phyloP scores from a whole-genome alignment of 106 monocot species.

The Allium sativum region DNA sequence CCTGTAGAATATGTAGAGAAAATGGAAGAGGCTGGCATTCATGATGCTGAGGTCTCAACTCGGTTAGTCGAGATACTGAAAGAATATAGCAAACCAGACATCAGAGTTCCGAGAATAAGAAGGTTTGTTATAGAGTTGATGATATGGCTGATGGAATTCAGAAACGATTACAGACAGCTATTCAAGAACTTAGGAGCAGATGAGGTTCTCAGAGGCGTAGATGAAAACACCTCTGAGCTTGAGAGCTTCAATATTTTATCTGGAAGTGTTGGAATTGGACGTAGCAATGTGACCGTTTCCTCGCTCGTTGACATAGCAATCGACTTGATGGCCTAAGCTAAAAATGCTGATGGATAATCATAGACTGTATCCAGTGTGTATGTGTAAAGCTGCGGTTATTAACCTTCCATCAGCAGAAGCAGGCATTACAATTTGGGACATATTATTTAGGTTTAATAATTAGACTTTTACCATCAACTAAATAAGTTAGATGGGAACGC shows the following conservation, averaged over 20 bases:
- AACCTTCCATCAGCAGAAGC: too few species aligned
- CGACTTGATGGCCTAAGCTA: constrained; percentile 5
- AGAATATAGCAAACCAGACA: constrained; percentile 16
- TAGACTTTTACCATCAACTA: too few species aligned
- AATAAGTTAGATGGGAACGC: too few species aligned
- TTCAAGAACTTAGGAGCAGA: constrained; percentile 17
- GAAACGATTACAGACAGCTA: constrained; percentile 5
- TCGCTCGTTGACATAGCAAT: constrained; percentile 12
- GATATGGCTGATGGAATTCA: constrained; percentile 28
- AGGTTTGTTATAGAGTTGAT: constrained; percentile 34
- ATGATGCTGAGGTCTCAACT: constrained; percentile 10
- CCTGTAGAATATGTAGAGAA: constrained; percentile 4
- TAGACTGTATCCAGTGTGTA: too few species aligned
- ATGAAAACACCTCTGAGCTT: constrained; percentile 44
- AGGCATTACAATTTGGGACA: too few species aligned
- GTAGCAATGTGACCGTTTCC: constrained; percentile 6
- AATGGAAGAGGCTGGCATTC: constrained; percentile 9
- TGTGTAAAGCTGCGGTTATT: too few species aligned
- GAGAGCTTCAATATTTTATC: constrained; percentile 39
- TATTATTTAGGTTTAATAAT: too few species aligned
- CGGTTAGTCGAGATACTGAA: constrained; percentile 21
- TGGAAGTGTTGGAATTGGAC: constrained; percentile 26
- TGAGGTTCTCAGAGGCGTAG: constrained; percentile 15
- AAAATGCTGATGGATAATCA: background rate
- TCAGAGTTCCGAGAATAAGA: constrained; percentile 32